Evolutionary conservation across 306 rosid genomes (phyloP).

Genomic region (Hylodesmum podocarpum): DNA sequence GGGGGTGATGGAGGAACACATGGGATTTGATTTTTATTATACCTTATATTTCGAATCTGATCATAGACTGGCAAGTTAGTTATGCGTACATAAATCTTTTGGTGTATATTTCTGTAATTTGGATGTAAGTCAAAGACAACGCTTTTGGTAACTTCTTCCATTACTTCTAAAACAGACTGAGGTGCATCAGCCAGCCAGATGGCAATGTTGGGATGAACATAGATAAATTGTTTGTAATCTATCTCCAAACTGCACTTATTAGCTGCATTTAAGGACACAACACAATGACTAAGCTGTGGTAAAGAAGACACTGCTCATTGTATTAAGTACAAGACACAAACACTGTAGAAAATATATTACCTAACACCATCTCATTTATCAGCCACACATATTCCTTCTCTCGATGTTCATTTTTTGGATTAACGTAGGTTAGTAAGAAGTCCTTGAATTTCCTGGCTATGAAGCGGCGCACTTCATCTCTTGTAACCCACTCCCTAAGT

Average conservation of each 20-base stretch:
- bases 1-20: not conserved
- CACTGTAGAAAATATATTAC: slow-evolving; percentile 37
- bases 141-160: slow-evolving; percentile 96
- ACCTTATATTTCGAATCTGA: slow-evolving; percentile 98
- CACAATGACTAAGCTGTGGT: not conserved
- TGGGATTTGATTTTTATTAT: not conserved
- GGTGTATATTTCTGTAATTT: slow-evolving; percentile 82
- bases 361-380: slow-evolving; percentile 96
- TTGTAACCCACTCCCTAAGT: slow-evolving; percentile 94
- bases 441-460: slow-evolving; percentile 86
- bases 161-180: slow-evolving; percentile 93
- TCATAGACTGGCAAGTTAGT: slow-evolving; percentile 93
- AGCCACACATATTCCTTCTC: slow-evolving; percentile 79
- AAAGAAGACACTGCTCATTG: not conserved
- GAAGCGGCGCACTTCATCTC: slow-evolving; percentile 95
- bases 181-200: slow-evolving; percentile 99
- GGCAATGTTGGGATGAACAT: slow-evolving; percentile 96
- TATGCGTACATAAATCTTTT: slow-evolving; percentile 84
- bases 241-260: slow-evolving; percentile 93
- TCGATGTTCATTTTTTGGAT: slow-evolving; percentile 66
- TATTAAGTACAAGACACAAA: not conserved
- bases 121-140: slow-evolving; percentile 89
- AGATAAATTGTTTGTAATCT: slow-evolving; percentile 92
- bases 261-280: slow-evolving; percentile 49
- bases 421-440: slow-evolving; percentile 75